Base-by-base conservation (phyloP, 2,329 filamentous ascomycete genomes). In the Alternaria gansuensis region DNA sequence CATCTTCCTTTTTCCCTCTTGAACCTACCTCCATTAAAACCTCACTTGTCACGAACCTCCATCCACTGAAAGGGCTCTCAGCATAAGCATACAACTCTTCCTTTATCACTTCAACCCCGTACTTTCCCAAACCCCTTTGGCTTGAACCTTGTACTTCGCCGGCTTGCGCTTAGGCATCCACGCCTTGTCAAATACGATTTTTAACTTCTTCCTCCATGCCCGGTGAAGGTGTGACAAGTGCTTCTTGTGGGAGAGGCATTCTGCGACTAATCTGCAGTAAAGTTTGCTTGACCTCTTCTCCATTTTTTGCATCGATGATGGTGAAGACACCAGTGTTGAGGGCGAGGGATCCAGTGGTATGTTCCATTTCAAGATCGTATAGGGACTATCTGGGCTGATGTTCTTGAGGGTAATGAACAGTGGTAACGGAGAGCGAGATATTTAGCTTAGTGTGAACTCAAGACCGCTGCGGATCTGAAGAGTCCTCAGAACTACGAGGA, bases 321-420 rank as follows among this genome's bases (percentile, higher is more conserved):
- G 60, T 72, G 59, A 80, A 76, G 4, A 80, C 69, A 14, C 78
- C 78, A 3, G 77, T 73, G 21, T 77, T 76, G 17, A 76, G 54
- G 9, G 77, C 77, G 34, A 73, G 2, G 70, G 59, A 55, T 81
- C 79, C 40, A 81, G 65, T 5, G 79, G 79, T 2, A 78, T 78
- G 45, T 75, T 71, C 79, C 79, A 81, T 62, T 70, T 75, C 24
- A 78, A 65, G 7, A 81, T 50, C 0, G 78, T 78, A 55, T 77
- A 74, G 1, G 75, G 64, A 2, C 70, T 70, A 8, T 68, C 61
- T 1, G 73, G 70, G 41, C 70, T 70, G 37, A 66, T 69, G 54
- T 80, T 81, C 9, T 73, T 72, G 46, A 80, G 63, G 1, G 73
- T 77, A 23, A 80, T 69, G 13, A 73, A 67, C 11, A 80, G 48